Evolutionary conservation across 495 filamentous ascomycete genomes (phyloP).

Genomic region (Tuber calosporum): DNA sequence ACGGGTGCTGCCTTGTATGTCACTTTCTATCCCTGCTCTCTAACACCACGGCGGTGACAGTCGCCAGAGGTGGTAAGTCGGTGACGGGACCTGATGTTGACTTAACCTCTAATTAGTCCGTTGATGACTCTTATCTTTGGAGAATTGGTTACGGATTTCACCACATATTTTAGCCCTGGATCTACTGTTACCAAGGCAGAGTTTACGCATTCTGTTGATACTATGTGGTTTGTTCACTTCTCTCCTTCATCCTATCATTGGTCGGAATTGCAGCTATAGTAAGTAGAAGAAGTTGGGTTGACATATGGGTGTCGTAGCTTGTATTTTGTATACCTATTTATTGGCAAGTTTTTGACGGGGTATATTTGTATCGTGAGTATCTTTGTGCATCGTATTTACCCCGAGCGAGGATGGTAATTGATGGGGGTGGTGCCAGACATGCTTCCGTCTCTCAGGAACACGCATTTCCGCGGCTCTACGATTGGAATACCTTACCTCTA

Average conservation of each 20-base stretch:
- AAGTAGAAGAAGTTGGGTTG: conserved; percentile 16
- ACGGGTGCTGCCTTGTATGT: conserved; percentile 33
- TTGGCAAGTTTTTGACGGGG: conserved; percentile 52
- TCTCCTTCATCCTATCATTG: conserved; percentile 4
- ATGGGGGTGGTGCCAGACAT: conserved; percentile 46
- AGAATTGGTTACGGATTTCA: conserved; percentile 18
- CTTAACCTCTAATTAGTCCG: conserved; percentile 27
- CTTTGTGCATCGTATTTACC: background rate
- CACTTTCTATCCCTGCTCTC: background rate
- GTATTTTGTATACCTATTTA: conserved; percentile 58
- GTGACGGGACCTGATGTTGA: conserved; percentile 4
- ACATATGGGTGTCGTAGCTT: conserved; percentile 40
- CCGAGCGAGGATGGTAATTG: background rate
- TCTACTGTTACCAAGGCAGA: conserved; percentile 9
- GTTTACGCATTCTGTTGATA: conserved; percentile 17
- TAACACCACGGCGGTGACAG: background rate
- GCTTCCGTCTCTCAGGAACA: conserved; percentile 52
- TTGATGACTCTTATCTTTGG: conserved; percentile 45
- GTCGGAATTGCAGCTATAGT: conserved; percentile 6
- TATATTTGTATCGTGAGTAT: conserved; percentile 45
- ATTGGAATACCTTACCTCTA: conserved; percentile 49
- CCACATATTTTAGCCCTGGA: conserved; percentile 22
- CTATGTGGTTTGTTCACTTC: conserved; percentile 20
- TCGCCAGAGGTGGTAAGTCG: background rate
- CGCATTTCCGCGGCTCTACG: conserved; percentile 53